Evolutionary conservation across 495 filamentous ascomycete species (phyloP).

Genomic region (Pyrenopolyporus hunteri): DNA sequence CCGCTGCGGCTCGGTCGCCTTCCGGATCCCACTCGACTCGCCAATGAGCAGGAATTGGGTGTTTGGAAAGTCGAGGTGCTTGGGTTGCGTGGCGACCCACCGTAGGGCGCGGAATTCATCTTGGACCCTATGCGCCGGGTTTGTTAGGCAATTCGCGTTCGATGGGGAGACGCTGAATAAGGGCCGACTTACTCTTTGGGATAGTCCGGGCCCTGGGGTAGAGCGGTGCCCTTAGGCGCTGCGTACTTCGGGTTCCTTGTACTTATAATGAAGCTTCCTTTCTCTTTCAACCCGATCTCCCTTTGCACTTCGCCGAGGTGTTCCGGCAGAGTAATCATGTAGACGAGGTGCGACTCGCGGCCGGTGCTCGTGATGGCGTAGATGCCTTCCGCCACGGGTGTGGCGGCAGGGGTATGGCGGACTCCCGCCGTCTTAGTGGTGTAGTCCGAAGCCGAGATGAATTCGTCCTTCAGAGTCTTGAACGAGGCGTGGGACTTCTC

Average conservation of each 20-base stretch:
- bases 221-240: constrained; percentile 64
- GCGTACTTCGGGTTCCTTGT: constrained; percentile 79
- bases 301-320: constrained; percentile 75
- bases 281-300: constrained; percentile 72
- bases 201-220: constrained; percentile 74
- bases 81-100: constrained; percentile 76
- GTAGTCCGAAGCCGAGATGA: constrained; percentile 71
- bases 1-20: constrained; percentile 63
- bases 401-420: constrained; percentile 72
- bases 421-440: constrained; percentile 77
- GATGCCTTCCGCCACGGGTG: constrained; percentile 81
- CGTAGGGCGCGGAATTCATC: constrained; percentile 75
- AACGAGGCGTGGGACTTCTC: constrained; percentile 75
- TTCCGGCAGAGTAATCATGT: constrained; percentile 79
- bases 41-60: constrained; percentile 86
- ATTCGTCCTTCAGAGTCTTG: constrained; percentile 72
- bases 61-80: constrained; percentile 78
- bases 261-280: constrained; percentile 79
- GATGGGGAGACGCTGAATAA: too few species aligned
- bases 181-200: constrained; percentile 66
- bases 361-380: constrained; percentile 81
- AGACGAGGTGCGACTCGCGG: constrained; percentile 76
- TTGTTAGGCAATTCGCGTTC: too few species aligned
- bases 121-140: constrained; percentile 50
- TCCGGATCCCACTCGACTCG: constrained; percentile 66